Evolutionary conservation across 768 basidiomycete genomes (phyloP), one percentile per base, ranked within the genome.

Genomic region (Mycena capillaripes): DNA sequence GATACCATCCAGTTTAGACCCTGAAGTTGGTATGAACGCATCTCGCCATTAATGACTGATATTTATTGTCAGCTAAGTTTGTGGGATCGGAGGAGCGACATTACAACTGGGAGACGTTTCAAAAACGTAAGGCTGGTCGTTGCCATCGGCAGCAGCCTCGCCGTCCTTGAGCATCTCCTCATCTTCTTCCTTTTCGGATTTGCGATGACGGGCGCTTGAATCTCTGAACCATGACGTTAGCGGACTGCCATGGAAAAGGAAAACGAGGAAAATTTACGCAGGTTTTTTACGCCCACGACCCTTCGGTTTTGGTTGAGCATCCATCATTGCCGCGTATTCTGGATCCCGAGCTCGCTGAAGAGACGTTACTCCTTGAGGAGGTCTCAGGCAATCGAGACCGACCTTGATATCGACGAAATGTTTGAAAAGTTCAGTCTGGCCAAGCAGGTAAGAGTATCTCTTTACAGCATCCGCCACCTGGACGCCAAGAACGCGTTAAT

Each of bases 391-490:
- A 42, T 27, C 34, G 59, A 12, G 6, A 50, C 86, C 30, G 25
- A 94, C 96, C 89, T 98, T 98, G 82, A 98, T 93, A 80, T 98
- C 96, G 9, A 98, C 95, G 79, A 99, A 99, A 81, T 99, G 97
- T 76, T 96, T 96, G 87, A 99, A 99, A 23, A 99, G 87, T 75
- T 99, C 98, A 0, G 97, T 99, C 81, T 99, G 97, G 10, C 98
- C 98, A 2, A 99, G 89, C n/a, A 99, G 90, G 82, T 98, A 99
- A 2, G 95, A 95, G 79, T 98, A 99, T 21, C 97, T 93, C 81
- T 99, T 99, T 71, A 98, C 95, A 12, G 97, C 95, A 78, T 98
- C 97, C 23, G 95, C 85, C 46, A 97, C 89, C 96, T 98, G 75
- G 25, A 23, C 66, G 53, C 14, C 21, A 46, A 48, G 25, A 63